Base-by-base conservation (phyloP, 2,329 filamentous ascomycete genomes). In the Plenodomus biglobosus region DNA sequence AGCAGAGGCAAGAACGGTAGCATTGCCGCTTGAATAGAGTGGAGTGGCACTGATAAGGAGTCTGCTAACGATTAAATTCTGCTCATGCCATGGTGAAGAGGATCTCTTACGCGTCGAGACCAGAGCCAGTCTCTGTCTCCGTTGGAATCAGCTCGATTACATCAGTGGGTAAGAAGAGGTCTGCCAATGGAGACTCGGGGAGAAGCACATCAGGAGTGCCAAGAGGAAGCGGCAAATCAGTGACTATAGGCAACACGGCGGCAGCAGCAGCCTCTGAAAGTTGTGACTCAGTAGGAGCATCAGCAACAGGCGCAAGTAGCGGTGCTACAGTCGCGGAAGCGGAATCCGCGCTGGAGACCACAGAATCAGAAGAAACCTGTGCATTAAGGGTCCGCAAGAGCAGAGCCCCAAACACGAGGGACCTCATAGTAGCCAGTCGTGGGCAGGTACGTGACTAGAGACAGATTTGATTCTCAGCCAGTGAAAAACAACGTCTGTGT, bases 371-470 rank as follows among this genome's bases (percentile, higher is more conserved):
- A 18, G 19, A 4, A 18, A 36, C 13, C 35, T 56, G 55, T 8
- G 52, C 54, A n/a, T 55, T 44, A 13, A 59, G 45, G 21, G 44
- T 48, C 22, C 46, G 55, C 44, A 54, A 38, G 15, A 61, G 45
- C 35, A 61, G 41, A 21, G 52, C 45, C 39, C 58, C 55, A 11
- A 58, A 6, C 13, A 56, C 27, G 19, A 59, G 19, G 47, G 36
- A 48, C 49, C 55, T 64, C 60, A 64, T 61, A 22, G 22, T 55
- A 43, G 49, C 41, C 40, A 21, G 44, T 36, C 48, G 42, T 22
- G 22, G 21, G 6, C 8, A 30, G 13, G 27, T 11, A 39, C 13
- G 35, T 34, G 32, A 21, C 16, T 34, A 47, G 32, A 32, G 48
- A 47, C 20, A 16, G 27, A 47, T 18, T n/a, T 42, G 35, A 38